Conservation (phyloP, 768 basidiomycete genomes). For the Boletus barrowsii region DNA sequence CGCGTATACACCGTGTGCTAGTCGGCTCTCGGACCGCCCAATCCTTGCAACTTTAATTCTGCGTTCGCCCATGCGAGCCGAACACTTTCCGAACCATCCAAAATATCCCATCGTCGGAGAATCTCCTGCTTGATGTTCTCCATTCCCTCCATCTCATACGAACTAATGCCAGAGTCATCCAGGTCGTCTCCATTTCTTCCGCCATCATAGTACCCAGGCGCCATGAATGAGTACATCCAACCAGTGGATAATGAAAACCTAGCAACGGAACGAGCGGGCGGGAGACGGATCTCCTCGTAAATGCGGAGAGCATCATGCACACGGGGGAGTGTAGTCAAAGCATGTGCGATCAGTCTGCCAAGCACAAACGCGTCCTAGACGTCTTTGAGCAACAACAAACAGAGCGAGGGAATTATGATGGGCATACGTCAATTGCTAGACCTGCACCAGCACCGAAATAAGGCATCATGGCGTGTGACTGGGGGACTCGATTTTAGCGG, state of each 20-base stretch:
- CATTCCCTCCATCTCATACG: slow-evolving; percentile 18
- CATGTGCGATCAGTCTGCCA: slow-evolving; percentile 19
- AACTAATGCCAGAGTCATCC: slow-evolving; percentile 6
- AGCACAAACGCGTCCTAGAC: slow-evolving; percentile 18
- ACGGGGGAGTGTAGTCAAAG: slow-evolving; percentile 5
- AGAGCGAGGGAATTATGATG: background rate
- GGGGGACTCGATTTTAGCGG: no score
- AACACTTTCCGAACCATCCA: slow-evolving; percentile 5
- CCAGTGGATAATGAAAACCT: slow-evolving; percentile 16
- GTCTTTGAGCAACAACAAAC: background rate
- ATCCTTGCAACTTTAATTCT: slow-evolving; percentile 5
- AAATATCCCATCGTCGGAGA: slow-evolving; percentile 10
- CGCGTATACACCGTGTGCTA: no score
- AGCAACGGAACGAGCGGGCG: slow-evolving; percentile 11
- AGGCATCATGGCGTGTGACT: slow-evolving; percentile 29
- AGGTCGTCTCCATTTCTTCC: slow-evolving; percentile 1
- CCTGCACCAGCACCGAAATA: slow-evolving; percentile 24
- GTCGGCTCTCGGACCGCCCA: background rate
- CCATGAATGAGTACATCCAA: slow-evolving; percentile 18
- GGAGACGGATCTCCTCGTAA: slow-evolving; percentile 13
- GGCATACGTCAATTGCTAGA: slow-evolving; percentile 24
- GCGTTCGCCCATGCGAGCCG: slow-evolving; percentile 18
- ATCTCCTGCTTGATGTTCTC: slow-evolving; percentile 15
- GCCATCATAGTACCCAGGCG: slow-evolving; percentile 23
- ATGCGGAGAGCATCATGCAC: slow-evolving; percentile 3